Evolutionary conservation across 768 basidiomycete species (phyloP).

Genomic region (Pleurotus cornucopiae): DNA sequence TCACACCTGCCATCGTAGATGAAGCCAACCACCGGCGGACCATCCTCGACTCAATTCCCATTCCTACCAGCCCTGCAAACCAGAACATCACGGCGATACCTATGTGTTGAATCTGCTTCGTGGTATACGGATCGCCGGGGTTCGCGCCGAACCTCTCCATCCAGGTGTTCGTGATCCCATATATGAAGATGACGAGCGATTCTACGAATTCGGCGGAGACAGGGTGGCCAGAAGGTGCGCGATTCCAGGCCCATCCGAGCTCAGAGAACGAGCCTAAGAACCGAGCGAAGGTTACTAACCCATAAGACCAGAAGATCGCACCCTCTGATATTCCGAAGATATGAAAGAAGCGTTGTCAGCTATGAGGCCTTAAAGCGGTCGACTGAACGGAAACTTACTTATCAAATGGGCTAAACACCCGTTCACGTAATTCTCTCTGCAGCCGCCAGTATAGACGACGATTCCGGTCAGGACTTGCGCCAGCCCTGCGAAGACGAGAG

Average conservation of each 20-base stretch:
- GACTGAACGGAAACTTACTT: conserved; percentile 40
- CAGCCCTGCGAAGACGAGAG: conserved; percentile 69
- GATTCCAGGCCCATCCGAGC: conserved; percentile 95
- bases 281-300: conserved; percentile 86
- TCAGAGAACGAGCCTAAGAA: conserved; percentile 87
- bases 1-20: conserved; percentile 36
- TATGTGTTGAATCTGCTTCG: conserved; percentile 92
- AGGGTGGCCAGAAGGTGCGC: conserved; percentile 43
- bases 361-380: conserved; percentile 2
- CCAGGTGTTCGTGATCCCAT: conserved; percentile 92
- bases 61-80: conserved; percentile 85
- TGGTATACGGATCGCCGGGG: conserved; percentile 79
- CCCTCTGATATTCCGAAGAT: conserved; percentile 53
- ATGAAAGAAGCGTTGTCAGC: neutral
- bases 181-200: conserved; percentile 77
- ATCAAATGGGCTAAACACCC: conserved; percentile 89
- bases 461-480: conserved; percentile 65
- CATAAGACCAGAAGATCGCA: conserved; percentile 90
- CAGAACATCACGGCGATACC: conserved; percentile 96
- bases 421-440: conserved; percentile 73
- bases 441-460: conserved; percentile 82
- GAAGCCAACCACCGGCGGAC: conserved; percentile 73
- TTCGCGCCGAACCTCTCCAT: conserved; percentile 92
- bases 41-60: conserved; percentile 79
- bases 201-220: conserved; percentile 76